These are phyloP conservation scores for Hygrocybe coccinea DNA, from an alignment of 768 basidiomycete species.

Conservation along the genomic window DNA sequence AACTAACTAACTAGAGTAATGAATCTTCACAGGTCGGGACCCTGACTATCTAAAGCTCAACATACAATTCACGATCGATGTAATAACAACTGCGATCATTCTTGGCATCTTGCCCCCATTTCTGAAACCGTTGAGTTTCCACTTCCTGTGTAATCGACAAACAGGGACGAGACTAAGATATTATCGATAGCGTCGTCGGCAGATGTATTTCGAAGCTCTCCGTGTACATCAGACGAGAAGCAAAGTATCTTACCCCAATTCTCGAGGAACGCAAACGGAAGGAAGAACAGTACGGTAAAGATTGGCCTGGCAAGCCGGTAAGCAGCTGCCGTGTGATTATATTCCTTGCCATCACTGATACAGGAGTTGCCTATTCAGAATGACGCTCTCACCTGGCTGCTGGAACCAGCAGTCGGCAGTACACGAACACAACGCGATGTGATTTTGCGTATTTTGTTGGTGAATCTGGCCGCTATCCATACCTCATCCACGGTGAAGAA, in stretches of 20 bases:
- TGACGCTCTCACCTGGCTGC: slow-evolving; percentile 24
- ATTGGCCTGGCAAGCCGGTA: slow-evolving; percentile 29
- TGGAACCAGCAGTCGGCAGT: slow-evolving; percentile 16
- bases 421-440: slow-evolving; percentile 1
- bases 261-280: slow-evolving; percentile 20
- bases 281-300: slow-evolving; percentile 2
- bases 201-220: slow-evolving; percentile 3
- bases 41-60: slow-evolving; percentile 27
- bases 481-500: slow-evolving; percentile 4
- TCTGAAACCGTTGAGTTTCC: slow-evolving; percentile 37
- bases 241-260: slow-evolving; percentile 22
- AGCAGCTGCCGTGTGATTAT: not conserved
- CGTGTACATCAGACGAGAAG: slow-evolving; percentile 6
- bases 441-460: slow-evolving; percentile 17
- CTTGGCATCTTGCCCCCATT: slow-evolving; percentile 31
- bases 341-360: not conserved
- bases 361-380: not conserved
- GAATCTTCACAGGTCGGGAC: slow-evolving; percentile 20
- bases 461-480: slow-evolving; percentile 36
- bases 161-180: no score
- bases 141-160: no score
- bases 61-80: slow-evolving; percentile 29
- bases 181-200: slow-evolving; percentile 14
- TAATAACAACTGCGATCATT: slow-evolving; percentile 21
- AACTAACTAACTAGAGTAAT: no score